Base-by-base conservation (phyloP, 306 rosid genomes). In the Dryas octopetala region DNA sequence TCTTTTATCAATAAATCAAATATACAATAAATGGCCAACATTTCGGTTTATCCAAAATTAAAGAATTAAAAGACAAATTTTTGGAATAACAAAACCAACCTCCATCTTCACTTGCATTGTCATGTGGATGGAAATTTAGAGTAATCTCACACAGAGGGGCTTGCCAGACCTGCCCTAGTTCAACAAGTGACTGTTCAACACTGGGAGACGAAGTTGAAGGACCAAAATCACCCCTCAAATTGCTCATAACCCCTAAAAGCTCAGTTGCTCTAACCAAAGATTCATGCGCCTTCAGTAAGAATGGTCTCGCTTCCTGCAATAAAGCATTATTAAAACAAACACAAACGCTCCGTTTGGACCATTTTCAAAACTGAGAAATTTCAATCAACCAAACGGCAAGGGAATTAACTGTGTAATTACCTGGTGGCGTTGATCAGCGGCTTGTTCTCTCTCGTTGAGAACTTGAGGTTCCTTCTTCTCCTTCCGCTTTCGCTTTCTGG, bases 361-460 rank as follows among this genome's bases (percentile, higher is more conserved):
- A 63, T 63, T 17, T 15, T 3, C 15, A 6, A 2, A 19, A 59
- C 43, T 26, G 7, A 7, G 12, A 57, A 57, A 1, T 57, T 57
- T 19, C 38, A 57, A 57, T 4, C 49, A 63, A 47, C 70, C 63
- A 74, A 79, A 68, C 38, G 38, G 38, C 38, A 32, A 32, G 38
- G 38, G 38, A 66, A 55, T 3, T 10, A 10, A 4, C 61, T 3
- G 48, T 47, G 1, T 0, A 47, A n/a, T 61, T 79, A 88, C 97
- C 91, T 80, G 94, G 64, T 94, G 96, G 17, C 98, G 95, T 53
- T 76, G 91, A 19, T 88, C 87, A 16, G 95, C 95, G 9, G 80
- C 81, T 64, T n/a, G 85, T 66, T 94, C 97, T 81, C 95, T 85
- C 5, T 90, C 93, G 76, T 91, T 91, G 51, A 91, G 74, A 72